These are phyloP conservation scores for Phyllostachys edulis DNA, from an alignment of 176 grass and related monocot genomes.

Conservation along the genomic window DNA sequence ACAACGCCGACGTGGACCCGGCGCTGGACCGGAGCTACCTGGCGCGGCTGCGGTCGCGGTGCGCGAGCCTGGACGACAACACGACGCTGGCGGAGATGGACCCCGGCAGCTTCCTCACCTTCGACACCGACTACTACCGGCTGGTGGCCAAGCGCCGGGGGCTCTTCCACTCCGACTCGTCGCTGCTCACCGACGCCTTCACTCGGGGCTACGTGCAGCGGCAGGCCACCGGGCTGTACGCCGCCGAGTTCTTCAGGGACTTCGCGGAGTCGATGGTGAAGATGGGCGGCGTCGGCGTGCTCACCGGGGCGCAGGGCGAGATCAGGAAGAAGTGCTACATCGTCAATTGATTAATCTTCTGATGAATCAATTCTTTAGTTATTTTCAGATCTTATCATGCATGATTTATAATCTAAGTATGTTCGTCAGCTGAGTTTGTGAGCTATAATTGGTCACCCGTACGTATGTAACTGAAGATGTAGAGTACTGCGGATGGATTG, in stretches of 20 bases:
- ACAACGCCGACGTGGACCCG: slow-evolving; percentile 43
- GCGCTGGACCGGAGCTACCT: slow-evolving; percentile 45
- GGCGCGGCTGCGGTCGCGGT: slow-evolving; percentile 27
- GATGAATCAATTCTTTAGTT: background rate
- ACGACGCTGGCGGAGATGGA: slow-evolving; percentile 61
- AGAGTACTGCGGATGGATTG: background rate
- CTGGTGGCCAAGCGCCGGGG: slow-evolving; percentile 45
- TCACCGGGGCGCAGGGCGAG: slow-evolving; percentile 51
- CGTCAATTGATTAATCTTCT: slow-evolving; percentile 14
- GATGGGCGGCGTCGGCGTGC: slow-evolving; percentile 50
- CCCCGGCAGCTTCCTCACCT: slow-evolving; percentile 52
- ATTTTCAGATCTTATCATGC: background rate
- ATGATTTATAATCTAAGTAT: background rate
- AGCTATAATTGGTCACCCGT: background rate
- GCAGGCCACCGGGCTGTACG: slow-evolving; percentile 26
- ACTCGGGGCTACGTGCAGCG: slow-evolving; percentile 36
- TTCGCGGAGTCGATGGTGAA: slow-evolving; percentile 53
- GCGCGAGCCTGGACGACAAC: slow-evolving; percentile 41
- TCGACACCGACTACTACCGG: slow-evolving; percentile 56
- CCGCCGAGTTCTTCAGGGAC: slow-evolving; percentile 47
- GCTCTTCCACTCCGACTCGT: slow-evolving; percentile 52
- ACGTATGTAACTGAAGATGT: background rate
- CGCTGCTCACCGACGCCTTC: slow-evolving; percentile 40
- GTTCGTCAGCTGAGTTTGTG: background rate
- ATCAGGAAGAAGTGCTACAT: slow-evolving; percentile 58